phyloP scores from a whole-genome alignment of 371 early-diverging fungal species.

The Haplosporangium sp. region DNA sequence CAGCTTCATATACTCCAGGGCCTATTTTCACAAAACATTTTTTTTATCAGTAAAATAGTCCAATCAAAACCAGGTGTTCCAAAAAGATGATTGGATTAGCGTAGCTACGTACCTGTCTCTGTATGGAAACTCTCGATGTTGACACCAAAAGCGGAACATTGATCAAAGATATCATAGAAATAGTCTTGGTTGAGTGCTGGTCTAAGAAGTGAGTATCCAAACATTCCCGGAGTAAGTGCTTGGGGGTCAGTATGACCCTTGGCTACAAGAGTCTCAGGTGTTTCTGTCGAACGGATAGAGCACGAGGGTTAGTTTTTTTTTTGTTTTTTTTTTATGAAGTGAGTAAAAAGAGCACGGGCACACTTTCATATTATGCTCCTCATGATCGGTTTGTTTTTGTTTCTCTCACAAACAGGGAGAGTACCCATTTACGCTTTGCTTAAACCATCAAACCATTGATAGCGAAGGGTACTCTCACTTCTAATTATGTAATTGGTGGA shows the following conservation, averaged over 20 bases:
- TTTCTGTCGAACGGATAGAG: conserved; percentile 64
- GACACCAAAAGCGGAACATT: conserved; percentile 70
- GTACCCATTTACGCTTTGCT: too few relatives aligned
- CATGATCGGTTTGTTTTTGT: too few relatives aligned
- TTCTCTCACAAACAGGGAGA: too few relatives aligned
- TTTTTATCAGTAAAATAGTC: background rate
- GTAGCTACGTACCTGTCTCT: conserved; percentile 70
- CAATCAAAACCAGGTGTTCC: too few relatives aligned
- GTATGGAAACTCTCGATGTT: conserved; percentile 86
- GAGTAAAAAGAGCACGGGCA: background rate
- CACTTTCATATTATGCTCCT: background rate
- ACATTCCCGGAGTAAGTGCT: conserved; percentile 83
- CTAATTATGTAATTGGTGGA: too few relatives aligned
- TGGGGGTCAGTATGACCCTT: conserved; percentile 67
- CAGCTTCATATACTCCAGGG: conserved; percentile 90
- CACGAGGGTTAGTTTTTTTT: background rate
- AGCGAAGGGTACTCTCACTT: too few relatives aligned
- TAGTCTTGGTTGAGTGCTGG: conserved; percentile 78
- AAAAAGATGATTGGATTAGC: too few relatives aligned
- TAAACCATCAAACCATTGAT: too few relatives aligned
- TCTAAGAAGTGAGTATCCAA: conserved; percentile 85
- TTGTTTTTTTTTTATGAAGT: too few relatives aligned
- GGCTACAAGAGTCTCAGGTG: conserved; percentile 67
- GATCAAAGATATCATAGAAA: conserved; percentile 79
- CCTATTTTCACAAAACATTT: conserved; percentile 56